Evolutionary conservation across 768 basidiomycete genomes (phyloP), one percentile per base, ranked within the genome.

Genomic region (Tulasnella sp.): DNA sequence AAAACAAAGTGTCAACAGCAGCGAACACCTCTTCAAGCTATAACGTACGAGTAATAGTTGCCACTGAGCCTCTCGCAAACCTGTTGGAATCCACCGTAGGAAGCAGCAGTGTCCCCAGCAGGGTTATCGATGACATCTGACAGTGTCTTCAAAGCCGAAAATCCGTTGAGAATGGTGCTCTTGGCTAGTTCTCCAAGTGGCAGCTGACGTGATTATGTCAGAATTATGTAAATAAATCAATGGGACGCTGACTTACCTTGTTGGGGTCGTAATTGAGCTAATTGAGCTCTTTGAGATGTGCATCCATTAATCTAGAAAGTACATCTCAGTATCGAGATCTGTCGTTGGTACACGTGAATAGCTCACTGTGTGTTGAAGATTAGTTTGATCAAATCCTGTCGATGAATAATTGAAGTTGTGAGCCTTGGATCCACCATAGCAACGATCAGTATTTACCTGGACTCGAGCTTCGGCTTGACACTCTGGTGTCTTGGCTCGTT

Each of bases 211-310:
- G 3, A 3, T 28, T 20, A 27, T 24, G 45, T 3, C 12, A 16
- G 16, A 16, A 35, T 12, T 16, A n/a, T n/a, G n/a, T 16, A 12
- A 35, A 35, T 35, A 12, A 54, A n/a, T n/a, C 35, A 24, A 48
- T 9, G 20, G 2, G 3, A 4, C 13, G 45, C 5, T 24, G 27
- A 27, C 78, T n/a, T n/a, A n/a, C n/a, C n/a, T n/a, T 79, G 57
- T 72, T 72, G 3, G 77, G 77, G 58, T 79, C 78, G 54, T 79
- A 79, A 55, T 79, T 78, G n/a, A n/a, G n/a, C n/a, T n/a, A n/a
- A n/a, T n/a, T n/a, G 75, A 79, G 77, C 4, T 74, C 73, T 13
- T 74, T 72, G 58, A 79, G 61, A 37, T 70, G 68, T 0, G 74
- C 75, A 43, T 74, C 69, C 20, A 78, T 73, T 53, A 77, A 58